Percentiles rank a stretch among this genome's conserved stretches.
These are phyloP conservation scores for Pyrenochaeta sp. DNA, from an alignment of 2,329 filamentous ascomycete genomes.

Conservation along the genomic window DNA sequence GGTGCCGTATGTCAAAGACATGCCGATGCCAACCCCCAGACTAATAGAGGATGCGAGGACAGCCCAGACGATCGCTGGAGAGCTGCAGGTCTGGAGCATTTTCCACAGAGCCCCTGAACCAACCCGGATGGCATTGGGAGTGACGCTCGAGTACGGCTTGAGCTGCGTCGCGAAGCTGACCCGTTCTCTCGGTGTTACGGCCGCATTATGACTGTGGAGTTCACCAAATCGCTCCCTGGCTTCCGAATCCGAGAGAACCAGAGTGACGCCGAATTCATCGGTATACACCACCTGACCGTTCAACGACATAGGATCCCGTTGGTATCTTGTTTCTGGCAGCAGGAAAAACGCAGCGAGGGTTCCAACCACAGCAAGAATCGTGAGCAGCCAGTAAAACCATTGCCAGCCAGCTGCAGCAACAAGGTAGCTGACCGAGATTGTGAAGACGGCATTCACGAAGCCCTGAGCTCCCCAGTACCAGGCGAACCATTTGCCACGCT, in stretches of 20 bases:
- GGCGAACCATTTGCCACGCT: conserved; percentile 2
- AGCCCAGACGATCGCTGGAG: conserved; percentile 1
- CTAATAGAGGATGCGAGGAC: conserved; percentile 6
- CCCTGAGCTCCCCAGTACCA: conserved; percentile 5
- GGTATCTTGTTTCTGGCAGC: too few species aligned
- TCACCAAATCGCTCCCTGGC: too few species aligned
- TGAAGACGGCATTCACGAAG: neutral
- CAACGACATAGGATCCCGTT: too few species aligned
- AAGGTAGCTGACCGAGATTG: conserved; percentile 1
- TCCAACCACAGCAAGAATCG: neutral
- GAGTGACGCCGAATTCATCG: too few species aligned
- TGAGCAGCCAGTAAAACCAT: conserved; percentile 5
- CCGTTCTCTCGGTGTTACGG: too few species aligned
- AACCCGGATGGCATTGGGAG: too few species aligned
- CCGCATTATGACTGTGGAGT: too few species aligned
- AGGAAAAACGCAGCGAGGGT: neutral
- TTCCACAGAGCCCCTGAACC: too few species aligned
- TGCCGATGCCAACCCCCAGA: conserved; percentile 6
- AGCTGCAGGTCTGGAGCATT: conserved; percentile 4
- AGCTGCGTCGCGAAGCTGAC: too few species aligned
- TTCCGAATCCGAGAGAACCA: too few species aligned
- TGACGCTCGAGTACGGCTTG: too few species aligned
- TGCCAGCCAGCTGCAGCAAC: conserved; percentile 2
- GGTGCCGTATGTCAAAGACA: conserved; percentile 6
- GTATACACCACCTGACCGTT: too few species aligned